Evolutionary conservation across 116 monocot species (phyloP).

Genomic region (Posidonia oceanica): DNA sequence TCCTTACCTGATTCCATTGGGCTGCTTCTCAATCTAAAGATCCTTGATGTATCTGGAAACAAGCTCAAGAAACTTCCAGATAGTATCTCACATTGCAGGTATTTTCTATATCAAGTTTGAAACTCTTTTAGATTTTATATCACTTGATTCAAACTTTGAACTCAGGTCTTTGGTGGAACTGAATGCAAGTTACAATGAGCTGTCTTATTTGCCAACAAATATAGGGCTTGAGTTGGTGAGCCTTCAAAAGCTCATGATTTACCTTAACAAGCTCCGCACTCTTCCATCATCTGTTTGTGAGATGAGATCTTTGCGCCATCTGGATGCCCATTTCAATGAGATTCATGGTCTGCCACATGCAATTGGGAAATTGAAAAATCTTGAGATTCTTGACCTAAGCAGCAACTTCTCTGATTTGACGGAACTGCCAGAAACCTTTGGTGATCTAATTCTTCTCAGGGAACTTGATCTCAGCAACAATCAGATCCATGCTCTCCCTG

Average conservation of each 20-base stretch:
- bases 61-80: slow-evolving; percentile 78
- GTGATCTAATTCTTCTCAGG: slow-evolving; percentile 43
- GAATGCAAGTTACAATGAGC: slow-evolving; percentile 73
- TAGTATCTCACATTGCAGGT: slow-evolving; percentile 87
- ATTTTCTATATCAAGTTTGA: neutral
- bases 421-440: slow-evolving; percentile 45
- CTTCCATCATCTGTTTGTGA: slow-evolving; percentile 63
- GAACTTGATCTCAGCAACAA: slow-evolving; percentile 77
- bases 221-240: slow-evolving; percentile 59
- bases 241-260: slow-evolving; percentile 46
- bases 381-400: slow-evolving; percentile 48
- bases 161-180: slow-evolving; percentile 77
- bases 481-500: slow-evolving; percentile 72
- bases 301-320: slow-evolving; percentile 45
- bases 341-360: slow-evolving; percentile 41
- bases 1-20: slow-evolving; percentile 86
- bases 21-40: slow-evolving; percentile 64
- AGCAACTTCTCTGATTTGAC: slow-evolving; percentile 59
- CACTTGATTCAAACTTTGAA: neutral
- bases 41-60: slow-evolving; percentile 75
- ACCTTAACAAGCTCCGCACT: slow-evolving; percentile 71
- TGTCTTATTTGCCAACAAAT: slow-evolving; percentile 70
- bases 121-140: neutral
- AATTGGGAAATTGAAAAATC: slow-evolving; percentile 39
- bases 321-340: slow-evolving; percentile 82